These are phyloP conservation scores for Henckelia pumila DNA, from an alignment of 257 asterid genomes.

Conservation along the genomic window DNA sequence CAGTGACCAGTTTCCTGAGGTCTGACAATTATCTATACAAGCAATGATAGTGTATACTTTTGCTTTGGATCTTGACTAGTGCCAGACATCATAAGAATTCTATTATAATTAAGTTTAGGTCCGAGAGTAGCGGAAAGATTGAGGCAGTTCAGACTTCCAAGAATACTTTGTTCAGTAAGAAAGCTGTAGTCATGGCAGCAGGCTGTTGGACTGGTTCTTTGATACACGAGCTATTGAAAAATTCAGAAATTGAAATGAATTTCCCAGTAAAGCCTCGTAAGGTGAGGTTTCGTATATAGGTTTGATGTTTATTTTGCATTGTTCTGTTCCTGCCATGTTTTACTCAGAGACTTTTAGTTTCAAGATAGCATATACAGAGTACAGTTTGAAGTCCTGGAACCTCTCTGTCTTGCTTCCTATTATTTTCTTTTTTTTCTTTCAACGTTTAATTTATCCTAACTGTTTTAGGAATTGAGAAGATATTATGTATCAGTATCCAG, in stretches of 20 bases:
- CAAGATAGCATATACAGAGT: background rate
- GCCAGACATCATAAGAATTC: conserved; percentile 11
- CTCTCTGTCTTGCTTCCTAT: background rate
- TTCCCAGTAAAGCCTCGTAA: conserved; percentile 92
- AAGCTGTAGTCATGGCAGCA: conserved; percentile 83
- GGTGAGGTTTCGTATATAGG: conserved; percentile 42
- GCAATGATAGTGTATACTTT: background rate
- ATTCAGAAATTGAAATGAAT: conserved; percentile 50
- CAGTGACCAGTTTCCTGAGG: conserved; percentile 74
- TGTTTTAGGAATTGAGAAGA: background rate
- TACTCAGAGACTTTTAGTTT: conserved; percentile 5
- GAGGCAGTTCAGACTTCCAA: conserved; percentile 81
- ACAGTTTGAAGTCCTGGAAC: background rate
- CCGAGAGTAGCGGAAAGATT: conserved; percentile 61
- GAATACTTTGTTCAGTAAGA: conserved; percentile 51
- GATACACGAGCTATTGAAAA: conserved; percentile 50
- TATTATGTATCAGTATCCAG: conserved; percentile 4
- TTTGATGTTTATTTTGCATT: conserved; percentile 13
- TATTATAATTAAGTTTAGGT: conserved; percentile 36
- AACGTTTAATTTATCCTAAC: background rate
- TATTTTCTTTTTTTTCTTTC: conserved; percentile 6
- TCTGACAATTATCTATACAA: conserved; percentile 25
- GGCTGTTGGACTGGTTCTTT: conserved; percentile 96
- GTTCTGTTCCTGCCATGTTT: conserved; percentile 18
- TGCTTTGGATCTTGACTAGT: conserved; percentile 17